phyloP scores from a whole-genome alignment of 495 filamentous ascomycete genomes.

The Podospora pseudopauciseta region DNA sequence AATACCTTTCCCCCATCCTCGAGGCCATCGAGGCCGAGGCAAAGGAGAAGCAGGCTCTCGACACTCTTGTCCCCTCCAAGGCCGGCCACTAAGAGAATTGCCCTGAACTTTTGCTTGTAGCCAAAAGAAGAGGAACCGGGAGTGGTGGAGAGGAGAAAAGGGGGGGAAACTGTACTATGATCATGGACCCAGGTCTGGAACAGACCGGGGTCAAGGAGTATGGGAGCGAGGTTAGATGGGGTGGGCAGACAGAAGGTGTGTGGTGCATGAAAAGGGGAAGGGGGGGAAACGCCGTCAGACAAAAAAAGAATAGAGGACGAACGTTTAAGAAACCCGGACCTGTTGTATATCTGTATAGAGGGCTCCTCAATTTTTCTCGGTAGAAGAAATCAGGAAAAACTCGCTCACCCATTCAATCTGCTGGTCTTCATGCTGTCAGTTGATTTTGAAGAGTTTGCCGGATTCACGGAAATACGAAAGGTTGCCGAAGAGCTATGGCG shows the following conservation, averaged over 20 bases:
- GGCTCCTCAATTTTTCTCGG: not conserved
- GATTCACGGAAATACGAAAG: not conserved
- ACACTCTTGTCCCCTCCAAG: conserved; percentile 68
- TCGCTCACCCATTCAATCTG: not conserved
- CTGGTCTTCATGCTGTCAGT: not conserved
- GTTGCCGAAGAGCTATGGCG: not conserved
- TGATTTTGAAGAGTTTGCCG: not conserved
- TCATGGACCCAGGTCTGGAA: not conserved
- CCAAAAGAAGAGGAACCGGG: not conserved
- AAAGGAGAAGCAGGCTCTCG: conserved; percentile 77
- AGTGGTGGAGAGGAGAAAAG: not conserved
- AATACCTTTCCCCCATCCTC: conserved; percentile 34
- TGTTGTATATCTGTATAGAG: not conserved
- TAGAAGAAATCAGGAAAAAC: not conserved
- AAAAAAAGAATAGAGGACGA: not conserved
- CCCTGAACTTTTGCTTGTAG: not conserved
- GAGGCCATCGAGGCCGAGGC: conserved; percentile 59
- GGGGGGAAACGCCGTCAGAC: not conserved
- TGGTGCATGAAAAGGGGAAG: not conserved
- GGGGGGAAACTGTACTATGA: not conserved
- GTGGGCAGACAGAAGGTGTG: not conserved
- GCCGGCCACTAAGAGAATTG: conserved; percentile 34
- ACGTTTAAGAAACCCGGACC: not conserved
- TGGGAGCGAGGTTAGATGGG: not conserved
- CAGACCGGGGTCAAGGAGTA: not conserved